A percentile compares a stretch with the other conserved stretches of the same genome.
Conservation (phyloP, 2,329 filamentous ascomycete genomes). For the Didymella glomerata region DNA sequence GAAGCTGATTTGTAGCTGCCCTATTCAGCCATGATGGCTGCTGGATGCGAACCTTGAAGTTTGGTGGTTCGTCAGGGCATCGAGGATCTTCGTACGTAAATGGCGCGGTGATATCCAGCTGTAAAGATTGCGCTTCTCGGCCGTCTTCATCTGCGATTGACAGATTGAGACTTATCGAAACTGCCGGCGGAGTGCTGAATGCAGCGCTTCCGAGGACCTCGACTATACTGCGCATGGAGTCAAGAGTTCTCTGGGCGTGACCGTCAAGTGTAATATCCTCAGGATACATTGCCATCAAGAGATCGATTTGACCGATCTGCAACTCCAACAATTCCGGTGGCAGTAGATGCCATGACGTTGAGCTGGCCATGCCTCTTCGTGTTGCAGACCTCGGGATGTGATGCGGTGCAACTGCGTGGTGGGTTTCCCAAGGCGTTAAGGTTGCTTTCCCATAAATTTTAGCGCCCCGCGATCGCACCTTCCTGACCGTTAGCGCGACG, state of each 20-base stretch:
- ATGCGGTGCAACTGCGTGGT: not conserved
- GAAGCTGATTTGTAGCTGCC: constrained; percentile 31
- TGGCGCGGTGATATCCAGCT: constrained; percentile 32
- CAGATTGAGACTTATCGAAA: constrained; percentile 27
- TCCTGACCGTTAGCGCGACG: constrained; percentile 9
- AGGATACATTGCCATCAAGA: constrained; percentile 42
- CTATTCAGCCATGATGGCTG: constrained; percentile 39
- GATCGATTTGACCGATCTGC: constrained; percentile 41
- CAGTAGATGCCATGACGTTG: constrained; percentile 28
- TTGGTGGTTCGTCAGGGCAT: constrained; percentile 30
- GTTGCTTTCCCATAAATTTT: not conserved
- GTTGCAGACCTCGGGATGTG: not conserved
- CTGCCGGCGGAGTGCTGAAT: constrained; percentile 14
- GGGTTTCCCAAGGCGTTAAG: not conserved
- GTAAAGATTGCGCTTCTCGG: constrained; percentile 11
- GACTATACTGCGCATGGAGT: constrained; percentile 22
- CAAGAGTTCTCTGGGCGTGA: constrained; percentile 15
- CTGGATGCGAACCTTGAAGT: constrained; percentile 32
- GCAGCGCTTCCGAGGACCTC: not conserved
- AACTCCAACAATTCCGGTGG: constrained; percentile 38
- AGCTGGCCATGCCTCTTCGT: constrained; percentile 1
- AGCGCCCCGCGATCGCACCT: constrained; percentile 17
- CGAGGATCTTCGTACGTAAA: constrained; percentile 24
- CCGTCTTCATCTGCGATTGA: constrained; percentile 7
- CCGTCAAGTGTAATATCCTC: constrained; percentile 30